Evolutionary conservation across 2,329 filamentous ascomycete species (phyloP).

Genomic region (Raffaelea deltoideospora): DNA sequence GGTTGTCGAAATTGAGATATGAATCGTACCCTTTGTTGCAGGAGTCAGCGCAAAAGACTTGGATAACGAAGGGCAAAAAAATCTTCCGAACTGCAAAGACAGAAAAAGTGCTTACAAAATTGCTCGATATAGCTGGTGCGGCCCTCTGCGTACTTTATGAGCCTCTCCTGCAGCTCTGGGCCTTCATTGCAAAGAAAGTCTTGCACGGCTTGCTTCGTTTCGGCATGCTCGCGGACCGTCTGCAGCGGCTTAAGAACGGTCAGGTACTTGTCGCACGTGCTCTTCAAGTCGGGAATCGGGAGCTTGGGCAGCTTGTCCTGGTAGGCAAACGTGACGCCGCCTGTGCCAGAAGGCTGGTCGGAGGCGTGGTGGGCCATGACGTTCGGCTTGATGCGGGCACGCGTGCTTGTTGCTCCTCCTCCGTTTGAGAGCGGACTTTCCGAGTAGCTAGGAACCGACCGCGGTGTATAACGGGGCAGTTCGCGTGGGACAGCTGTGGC

Average conservation of each 20-base stretch:
- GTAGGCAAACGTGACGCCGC: constrained; percentile 72
- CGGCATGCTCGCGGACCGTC: constrained; percentile 61
- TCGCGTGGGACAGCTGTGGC: constrained; percentile 11
- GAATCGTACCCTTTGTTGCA: constrained; percentile 78
- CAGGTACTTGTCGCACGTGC: constrained; percentile 65
- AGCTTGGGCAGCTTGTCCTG: constrained; percentile 84
- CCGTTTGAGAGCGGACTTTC: constrained; percentile 18
- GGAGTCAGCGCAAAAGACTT: too few relatives aligned
- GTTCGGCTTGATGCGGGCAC: constrained; percentile 9
- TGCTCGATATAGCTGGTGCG: constrained; percentile 97
- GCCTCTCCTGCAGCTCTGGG: constrained; percentile 68
- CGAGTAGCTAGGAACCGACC: constrained; percentile 20
- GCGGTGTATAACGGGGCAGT: constrained; percentile 17
- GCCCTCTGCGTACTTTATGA: constrained; percentile 79
- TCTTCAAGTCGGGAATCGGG: constrained; percentile 78
- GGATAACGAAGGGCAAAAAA: background rate
- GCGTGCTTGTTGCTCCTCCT: constrained; percentile 4
- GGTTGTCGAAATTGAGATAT: constrained; percentile 94
- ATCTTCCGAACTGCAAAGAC: background rate
- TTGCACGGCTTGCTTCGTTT: constrained; percentile 63
- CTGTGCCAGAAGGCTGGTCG: constrained; percentile 38
- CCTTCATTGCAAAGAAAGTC: constrained; percentile 76
- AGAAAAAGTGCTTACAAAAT: constrained; percentile 56
- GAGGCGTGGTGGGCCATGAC: constrained; percentile 18
- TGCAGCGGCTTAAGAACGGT: constrained; percentile 70